phyloP scores from a whole-genome alignment of 225 moss, liverwort and hornwort genomes.

The Marchantia paleacea region DNA sequence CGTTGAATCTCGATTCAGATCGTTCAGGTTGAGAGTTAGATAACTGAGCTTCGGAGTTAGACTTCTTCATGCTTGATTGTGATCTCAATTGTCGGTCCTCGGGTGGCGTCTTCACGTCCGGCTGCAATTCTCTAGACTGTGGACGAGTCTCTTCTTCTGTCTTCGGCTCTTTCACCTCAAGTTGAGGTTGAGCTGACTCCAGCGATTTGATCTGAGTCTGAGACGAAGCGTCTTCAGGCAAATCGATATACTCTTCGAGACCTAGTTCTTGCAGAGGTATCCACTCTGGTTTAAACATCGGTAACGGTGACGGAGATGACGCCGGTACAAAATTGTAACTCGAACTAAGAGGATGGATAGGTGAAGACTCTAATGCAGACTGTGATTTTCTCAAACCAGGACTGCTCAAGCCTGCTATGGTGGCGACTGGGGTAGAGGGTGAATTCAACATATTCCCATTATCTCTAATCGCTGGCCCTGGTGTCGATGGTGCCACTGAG shows the following conservation, averaged over 20 bases:
- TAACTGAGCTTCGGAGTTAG: slow-evolving; percentile 10
- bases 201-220: not conserved
- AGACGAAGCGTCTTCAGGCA: not conserved
- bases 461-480: slow-evolving; percentile 9
- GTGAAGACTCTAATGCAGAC: slow-evolving; percentile 20
- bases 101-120: not conserved
- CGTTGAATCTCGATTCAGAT: slow-evolving; percentile 10
- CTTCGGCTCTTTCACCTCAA: not conserved
- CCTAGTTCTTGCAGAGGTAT: slow-evolving; percentile 8
- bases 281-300: slow-evolving; percentile 19
- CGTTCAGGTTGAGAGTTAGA: not conserved
- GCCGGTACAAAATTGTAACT: slow-evolving; percentile 9
- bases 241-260: not conserved
- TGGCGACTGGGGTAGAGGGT: slow-evolving; percentile 33
- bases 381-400: slow-evolving; percentile 26
- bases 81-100: slow-evolving; percentile 1
- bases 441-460: slow-evolving; percentile 2
- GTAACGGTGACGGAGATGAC: slow-evolving; percentile 7
- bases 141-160: not conserved
- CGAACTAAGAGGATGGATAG: not conserved
- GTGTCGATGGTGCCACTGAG: slow-evolving; percentile 18
- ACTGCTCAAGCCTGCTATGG: slow-evolving; percentile 23
- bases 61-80: slow-evolving; percentile 10
- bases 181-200: not conserved
- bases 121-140: not conserved